Conservation (phyloP, 495 filamentous ascomycete genomes). For the Cladorrhinum samala region DNA sequence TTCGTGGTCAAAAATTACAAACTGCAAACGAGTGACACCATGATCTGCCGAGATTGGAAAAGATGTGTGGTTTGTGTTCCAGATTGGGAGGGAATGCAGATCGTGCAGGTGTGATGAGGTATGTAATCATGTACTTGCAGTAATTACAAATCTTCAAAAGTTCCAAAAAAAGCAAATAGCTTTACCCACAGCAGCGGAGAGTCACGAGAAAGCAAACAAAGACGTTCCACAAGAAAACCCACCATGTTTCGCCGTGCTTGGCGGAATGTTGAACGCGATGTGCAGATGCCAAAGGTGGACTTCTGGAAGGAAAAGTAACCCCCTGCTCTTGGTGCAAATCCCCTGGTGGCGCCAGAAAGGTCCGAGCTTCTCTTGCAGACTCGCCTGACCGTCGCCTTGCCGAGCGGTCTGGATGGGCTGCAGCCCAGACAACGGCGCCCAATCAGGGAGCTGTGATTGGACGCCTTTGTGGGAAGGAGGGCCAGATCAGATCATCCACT, state of each 20-base stretch:
- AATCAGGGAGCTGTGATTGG: slow-evolving; percentile 11
- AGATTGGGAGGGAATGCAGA: neutral
- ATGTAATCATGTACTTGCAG: too few relatives aligned
- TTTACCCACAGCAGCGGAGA: too few relatives aligned
- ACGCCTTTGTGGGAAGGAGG: slow-evolving; percentile 2
- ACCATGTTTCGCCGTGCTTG: too few relatives aligned
- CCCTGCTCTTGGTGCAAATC: neutral
- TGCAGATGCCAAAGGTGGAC: neutral
- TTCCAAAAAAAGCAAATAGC: neutral
- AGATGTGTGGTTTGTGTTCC: neutral
- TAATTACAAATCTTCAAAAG: neutral
- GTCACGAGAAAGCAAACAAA: too few relatives aligned
- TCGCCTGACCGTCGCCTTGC: slow-evolving; percentile 18
- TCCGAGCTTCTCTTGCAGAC: slow-evolving; percentile 8
- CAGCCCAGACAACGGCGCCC: slow-evolving; percentile 5
- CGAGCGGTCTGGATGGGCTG: slow-evolving; percentile 19
- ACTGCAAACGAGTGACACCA: slow-evolving; percentile 1
- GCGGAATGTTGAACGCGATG: neutral
- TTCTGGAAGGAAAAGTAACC: neutral
- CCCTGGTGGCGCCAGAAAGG: slow-evolving; percentile 17
- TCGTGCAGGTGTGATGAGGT: neutral
- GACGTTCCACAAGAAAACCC: too few relatives aligned
- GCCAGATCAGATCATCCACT: slow-evolving; percentile 27
- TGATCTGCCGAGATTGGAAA: neutral
- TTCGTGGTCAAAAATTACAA: neutral